Base-by-base conservation (phyloP, 2,329 filamentous ascomycete species). In the Colletotrichum chlorophyti region DNA sequence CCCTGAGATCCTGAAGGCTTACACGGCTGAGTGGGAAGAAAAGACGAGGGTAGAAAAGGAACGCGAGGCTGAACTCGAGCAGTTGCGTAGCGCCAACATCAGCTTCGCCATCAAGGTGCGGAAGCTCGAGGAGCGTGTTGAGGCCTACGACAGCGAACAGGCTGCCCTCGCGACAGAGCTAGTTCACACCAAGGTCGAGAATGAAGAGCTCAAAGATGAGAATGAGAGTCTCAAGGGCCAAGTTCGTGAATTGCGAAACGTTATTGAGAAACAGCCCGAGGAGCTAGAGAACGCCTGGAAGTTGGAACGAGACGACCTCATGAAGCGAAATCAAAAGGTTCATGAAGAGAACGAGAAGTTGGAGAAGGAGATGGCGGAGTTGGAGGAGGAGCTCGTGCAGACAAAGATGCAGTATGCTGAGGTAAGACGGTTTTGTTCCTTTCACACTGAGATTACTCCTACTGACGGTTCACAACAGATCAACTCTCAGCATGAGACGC, bases 341-440 rank as follows among this genome's bases (percentile, higher is more conserved):
- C 93, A 98, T 69, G 93, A 96, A 66, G 92, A 97, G 77, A 99
- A 98, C 69, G 83, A 90, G 60, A 85, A 83, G 57, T 78, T 99
- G 65, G 93, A 97, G 74, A 94, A 96, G 70, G 91, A 95, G 68
- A 84, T 97, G 83, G 83, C 86, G 5, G 93, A 97, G 66, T 91
- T 98, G 79, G 95, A 98, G 79, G 91, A 93, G 74, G 88, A 93
- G 72, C 79, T 99, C 64, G 94, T 99, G 63, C 86, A 89, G 70
- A 95, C 93, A 1, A 99, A 99, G 83, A 90, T 99, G 91, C 86
- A 87, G 69, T 93, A 93, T 78, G 95, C 95, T 52, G 92, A 97
- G 88, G 94, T 97, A 82, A 80, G 88, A 79, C 48, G n/a, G 48
- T 40, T 14, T 37, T 42, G n/a, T 29, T 31, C 35, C 32, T 7